Evolutionary conservation across 768 basidiomycete genomes (phyloP).

Genomic region (Termitomyces heimii): DNA sequence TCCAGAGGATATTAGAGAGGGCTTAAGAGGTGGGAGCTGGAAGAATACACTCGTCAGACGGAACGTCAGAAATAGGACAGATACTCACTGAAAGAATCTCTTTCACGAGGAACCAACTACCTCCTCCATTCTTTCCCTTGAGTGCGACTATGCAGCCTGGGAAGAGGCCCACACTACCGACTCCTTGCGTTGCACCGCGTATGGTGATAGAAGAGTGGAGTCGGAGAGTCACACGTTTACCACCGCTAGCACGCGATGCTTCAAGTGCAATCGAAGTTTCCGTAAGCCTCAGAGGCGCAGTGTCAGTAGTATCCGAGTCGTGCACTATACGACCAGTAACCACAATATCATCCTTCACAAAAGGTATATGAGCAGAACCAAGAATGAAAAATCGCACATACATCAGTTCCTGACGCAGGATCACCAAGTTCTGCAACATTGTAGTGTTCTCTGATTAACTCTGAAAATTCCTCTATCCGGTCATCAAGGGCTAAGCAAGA

Average conservation of each 20-base stretch:
- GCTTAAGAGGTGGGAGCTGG: slow-evolving; percentile 58
- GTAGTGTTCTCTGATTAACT: slow-evolving; percentile 67
- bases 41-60: neutral
- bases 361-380: neutral
- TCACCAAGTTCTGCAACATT: slow-evolving; percentile 72
- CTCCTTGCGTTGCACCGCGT: slow-evolving; percentile 54
- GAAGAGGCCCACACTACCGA: slow-evolving; percentile 69
- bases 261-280: slow-evolving; percentile 77
- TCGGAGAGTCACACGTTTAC: slow-evolving; percentile 63
- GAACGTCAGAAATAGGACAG: neutral
- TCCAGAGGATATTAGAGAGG: slow-evolving; percentile 26
- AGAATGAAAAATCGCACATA: slow-evolving; percentile 18
- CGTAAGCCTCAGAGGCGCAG: slow-evolving; percentile 56
- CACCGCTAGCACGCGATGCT: slow-evolving; percentile 66
- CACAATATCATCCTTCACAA: slow-evolving; percentile 50
- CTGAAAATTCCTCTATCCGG: slow-evolving; percentile 81
- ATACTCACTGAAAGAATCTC: slow-evolving; percentile 76
- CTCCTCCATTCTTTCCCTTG: slow-evolving; percentile 88
- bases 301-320: slow-evolving; percentile 51
- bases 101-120: slow-evolving; percentile 76
- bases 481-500: slow-evolving; percentile 64
- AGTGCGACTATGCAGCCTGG: slow-evolving; percentile 85
- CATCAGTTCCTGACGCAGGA: slow-evolving; percentile 43
- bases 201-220: slow-evolving; percentile 65
- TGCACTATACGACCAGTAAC: slow-evolving; percentile 71